Conservation (phyloP, 306 rosid genomes). For the Cicer arietinum region DNA sequence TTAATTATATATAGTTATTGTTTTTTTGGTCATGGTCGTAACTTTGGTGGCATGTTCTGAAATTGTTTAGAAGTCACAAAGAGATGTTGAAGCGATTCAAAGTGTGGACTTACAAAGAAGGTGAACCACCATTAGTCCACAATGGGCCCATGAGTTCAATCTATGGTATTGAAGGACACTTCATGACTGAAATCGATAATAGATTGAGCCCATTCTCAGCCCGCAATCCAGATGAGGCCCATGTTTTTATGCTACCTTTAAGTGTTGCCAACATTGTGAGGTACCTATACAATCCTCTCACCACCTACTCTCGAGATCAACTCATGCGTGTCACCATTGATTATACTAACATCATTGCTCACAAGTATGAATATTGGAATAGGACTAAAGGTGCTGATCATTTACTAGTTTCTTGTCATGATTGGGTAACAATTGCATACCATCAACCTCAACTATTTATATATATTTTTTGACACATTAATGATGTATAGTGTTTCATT, state of each 20-base stretch:
- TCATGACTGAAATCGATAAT: slow-evolving; percentile 65
- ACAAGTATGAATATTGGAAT: slow-evolving; percentile 68
- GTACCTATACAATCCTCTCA: slow-evolving; percentile 55
- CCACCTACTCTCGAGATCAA: slow-evolving; percentile 50
- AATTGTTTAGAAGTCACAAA: slow-evolving; percentile 61
- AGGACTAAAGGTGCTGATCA: slow-evolving; percentile 72
- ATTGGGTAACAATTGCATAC: slow-evolving; percentile 60
- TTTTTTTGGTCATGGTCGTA: not conserved
- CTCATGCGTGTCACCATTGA: slow-evolving; percentile 55
- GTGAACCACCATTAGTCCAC: slow-evolving; percentile 68
- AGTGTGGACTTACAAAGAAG: slow-evolving; percentile 82
- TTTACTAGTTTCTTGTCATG: slow-evolving; percentile 78
- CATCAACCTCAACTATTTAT: not conserved
- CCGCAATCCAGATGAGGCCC: slow-evolving; percentile 69
- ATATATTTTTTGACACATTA: not conserved
- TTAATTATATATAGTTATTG: too few relatives aligned
- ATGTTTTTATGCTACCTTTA: slow-evolving; percentile 63
- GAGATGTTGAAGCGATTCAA: slow-evolving; percentile 83
- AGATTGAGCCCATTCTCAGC: slow-evolving; percentile 56
- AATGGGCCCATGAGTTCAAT: slow-evolving; percentile 65
- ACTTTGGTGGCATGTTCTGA: not conserved
- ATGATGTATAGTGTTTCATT: not conserved
- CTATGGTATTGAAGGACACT: slow-evolving; percentile 71
- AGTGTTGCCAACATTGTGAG: slow-evolving; percentile 57
- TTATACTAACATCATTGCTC: slow-evolving; percentile 56